These are phyloP conservation scores for Lentinus tigrinus DNA, from an alignment of 768 basidiomycete species.

Conservation along the genomic window DNA sequence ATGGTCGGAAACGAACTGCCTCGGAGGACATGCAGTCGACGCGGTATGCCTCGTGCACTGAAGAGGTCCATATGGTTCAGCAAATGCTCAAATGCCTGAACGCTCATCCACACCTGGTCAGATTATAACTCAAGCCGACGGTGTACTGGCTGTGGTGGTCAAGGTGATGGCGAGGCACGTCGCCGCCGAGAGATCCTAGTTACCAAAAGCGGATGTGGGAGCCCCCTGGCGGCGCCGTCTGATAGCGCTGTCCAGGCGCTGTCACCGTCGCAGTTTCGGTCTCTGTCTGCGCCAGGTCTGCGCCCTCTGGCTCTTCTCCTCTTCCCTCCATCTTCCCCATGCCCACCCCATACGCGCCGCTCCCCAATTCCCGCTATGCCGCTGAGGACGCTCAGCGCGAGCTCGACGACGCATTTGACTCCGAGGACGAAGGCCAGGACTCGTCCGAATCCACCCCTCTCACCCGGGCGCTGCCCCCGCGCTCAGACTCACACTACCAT, in stretches of 20 bases:
- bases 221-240: not conserved
- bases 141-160: too few species aligned
- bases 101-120: too few species aligned
- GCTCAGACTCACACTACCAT: slow-evolving; percentile 24
- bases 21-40: too few species aligned
- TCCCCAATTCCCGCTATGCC: slow-evolving; percentile 46
- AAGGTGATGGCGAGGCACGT: too few species aligned
- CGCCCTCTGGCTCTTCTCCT: not conserved
- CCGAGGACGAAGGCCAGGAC: slow-evolving; percentile 46
- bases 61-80: too few species aligned
- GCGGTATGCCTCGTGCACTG: too few species aligned
- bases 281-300: too few species aligned
- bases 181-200: too few species aligned
- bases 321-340: slow-evolving; percentile 30
- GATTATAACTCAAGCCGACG: too few species aligned
- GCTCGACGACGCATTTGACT: slow-evolving; percentile 75
- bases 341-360: slow-evolving; percentile 51
- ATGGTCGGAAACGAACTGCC: too few species aligned
- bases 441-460: slow-evolving; percentile 46
- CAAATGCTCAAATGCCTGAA: too few species aligned
- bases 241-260: not conserved
- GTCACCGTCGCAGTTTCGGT: not conserved
- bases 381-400: slow-evolving; percentile 52
- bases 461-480: slow-evolving; percentile 24
- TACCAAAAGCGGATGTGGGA: too few species aligned